Evolutionary conservation across 129 eudicot species (phyloP), one percentile per base, ranked within the genome.

Genomic region (Pseudognaphalium luteoalbum): DNA sequence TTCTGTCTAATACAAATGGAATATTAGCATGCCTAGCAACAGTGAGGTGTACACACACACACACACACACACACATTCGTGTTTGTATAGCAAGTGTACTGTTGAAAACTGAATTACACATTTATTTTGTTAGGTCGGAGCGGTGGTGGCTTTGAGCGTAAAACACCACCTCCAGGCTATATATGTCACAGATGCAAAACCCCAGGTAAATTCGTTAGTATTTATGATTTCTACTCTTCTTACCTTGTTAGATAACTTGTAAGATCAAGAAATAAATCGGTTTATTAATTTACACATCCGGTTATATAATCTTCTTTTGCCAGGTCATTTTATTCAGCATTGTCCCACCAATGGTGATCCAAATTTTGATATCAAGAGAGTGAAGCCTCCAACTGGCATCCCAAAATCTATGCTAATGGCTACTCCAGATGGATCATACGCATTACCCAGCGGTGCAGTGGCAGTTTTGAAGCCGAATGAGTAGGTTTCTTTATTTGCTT

Each of bases 261-360:
- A 34, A 68, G 42, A 6, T 32, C 17, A 51, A 32, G 37, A 57
- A 70, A 41, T 42, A 66, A 6, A 25, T 29, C 21, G 28, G 29
- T 15, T 61, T 76, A 61, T 52, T 41, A 63, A 19, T 56, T 19
- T 33, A 44, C 52, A 44, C 17, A 44, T 44, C 17, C 17, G 3
- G 17, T 44, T 12, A 44, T 44, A 44, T 44, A 12, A 44, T 44
- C 34, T 4, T 33, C 61, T 15, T 61, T 71, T 72, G 19, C 9
- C 81, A 93, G 99, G 99, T 22, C 99, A 95, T 86, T 95, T 89
- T 73, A 94, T 95, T 81, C 96, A 95, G 87, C 96, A 95, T 78
- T 95, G 99, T 62, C 99, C 97, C 21, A 95, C 99, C 22, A 95
- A 95, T 83, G 99, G 99, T 34, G 99, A 95, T 79, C 97, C 94